These are phyloP conservation scores for Eustoma russellianum DNA, from an alignment of 257 asterid species.

Conservation along the genomic window DNA sequence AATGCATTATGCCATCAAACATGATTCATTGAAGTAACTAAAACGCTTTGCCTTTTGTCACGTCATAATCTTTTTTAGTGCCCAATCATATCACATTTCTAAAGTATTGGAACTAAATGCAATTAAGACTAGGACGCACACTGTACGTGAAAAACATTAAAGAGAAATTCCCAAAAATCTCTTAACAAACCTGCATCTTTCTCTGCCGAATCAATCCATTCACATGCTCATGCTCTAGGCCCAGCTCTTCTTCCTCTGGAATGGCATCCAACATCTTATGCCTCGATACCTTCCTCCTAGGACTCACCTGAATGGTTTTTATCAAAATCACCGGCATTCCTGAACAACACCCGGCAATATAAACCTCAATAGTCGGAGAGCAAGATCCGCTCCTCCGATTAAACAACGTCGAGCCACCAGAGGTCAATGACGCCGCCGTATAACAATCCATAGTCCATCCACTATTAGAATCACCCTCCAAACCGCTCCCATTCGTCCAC, in stretches of 20 bases:
- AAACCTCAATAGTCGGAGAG: conserved; percentile 66
- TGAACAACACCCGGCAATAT: conserved; percentile 73
- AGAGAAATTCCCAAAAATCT: not conserved
- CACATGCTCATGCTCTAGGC: conserved; percentile 28
- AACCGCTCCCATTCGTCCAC: conserved; percentile 42
- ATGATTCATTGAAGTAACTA: too few species aligned
- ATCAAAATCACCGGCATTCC: conserved; percentile 58
- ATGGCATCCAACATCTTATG: conserved; percentile 60
- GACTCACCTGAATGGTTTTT: conserved; percentile 47
- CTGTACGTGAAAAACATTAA: not conserved
- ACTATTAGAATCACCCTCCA: conserved; percentile 35
- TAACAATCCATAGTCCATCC: conserved; percentile 87
- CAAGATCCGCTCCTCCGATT: conserved; percentile 38
- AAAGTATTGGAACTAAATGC: too few species aligned
- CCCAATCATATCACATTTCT: too few species aligned
- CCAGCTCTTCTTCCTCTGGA: conserved; percentile 68
- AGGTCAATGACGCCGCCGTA: conserved; percentile 31
- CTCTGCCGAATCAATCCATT: conserved; percentile 49
- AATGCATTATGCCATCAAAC: too few species aligned
- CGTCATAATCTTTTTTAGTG: too few species aligned
- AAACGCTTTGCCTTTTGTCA: too few species aligned
- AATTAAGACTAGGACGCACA: too few species aligned
- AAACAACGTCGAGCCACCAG: conserved; percentile 38
- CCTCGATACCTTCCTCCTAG: conserved; percentile 45
- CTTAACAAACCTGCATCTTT: conserved; percentile 37